Conservation (phyloP, 257 asterid species). For the Striga asiatica region DNA sequence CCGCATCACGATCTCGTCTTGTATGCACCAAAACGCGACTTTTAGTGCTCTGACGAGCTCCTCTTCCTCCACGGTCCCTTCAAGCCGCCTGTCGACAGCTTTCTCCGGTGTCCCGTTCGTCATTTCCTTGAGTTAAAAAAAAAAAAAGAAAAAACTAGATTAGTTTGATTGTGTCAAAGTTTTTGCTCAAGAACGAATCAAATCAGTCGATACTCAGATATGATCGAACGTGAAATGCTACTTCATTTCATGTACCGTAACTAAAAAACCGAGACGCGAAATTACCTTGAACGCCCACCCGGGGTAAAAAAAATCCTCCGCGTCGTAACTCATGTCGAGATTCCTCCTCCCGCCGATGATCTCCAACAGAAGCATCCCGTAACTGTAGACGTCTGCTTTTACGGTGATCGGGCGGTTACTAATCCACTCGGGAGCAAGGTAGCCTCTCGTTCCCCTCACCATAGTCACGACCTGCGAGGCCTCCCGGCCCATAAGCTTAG, state of each 20-base stretch:
- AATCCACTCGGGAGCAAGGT: conserved; percentile 85
- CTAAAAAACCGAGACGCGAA: background rate
- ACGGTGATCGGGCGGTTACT: conserved; percentile 84
- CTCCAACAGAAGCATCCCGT: conserved; percentile 85
- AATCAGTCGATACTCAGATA: background rate
- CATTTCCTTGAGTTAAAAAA: conserved; percentile 65
- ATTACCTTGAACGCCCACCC: conserved; percentile 98
- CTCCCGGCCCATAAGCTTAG: conserved; percentile 91
- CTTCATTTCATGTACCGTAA: too few relatives aligned
- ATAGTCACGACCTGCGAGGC: conserved; percentile 76
- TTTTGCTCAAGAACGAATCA: background rate
- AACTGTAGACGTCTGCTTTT: conserved; percentile 87
- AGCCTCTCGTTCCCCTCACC: conserved; percentile 84
- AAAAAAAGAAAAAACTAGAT: background rate
- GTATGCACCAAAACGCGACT: conserved; percentile 87
- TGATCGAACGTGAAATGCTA: too few relatives aligned
- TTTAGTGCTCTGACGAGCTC: conserved; percentile 50
- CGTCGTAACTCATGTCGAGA: conserved; percentile 67
- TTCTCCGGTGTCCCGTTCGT: conserved; percentile 34
- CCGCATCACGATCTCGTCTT: conserved; percentile 61
- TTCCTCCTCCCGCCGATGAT: conserved; percentile 84
- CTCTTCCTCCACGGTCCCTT: conserved; percentile 51
- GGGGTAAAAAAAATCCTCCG: conserved; percentile 75
- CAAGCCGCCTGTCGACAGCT: conserved; percentile 56
- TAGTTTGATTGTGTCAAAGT: background rate